Evolutionary conservation across 2,329 filamentous ascomycete species (phyloP), one percentile per base, ranked within the genome.

Genomic region (Escovopsis sp.): DNA sequence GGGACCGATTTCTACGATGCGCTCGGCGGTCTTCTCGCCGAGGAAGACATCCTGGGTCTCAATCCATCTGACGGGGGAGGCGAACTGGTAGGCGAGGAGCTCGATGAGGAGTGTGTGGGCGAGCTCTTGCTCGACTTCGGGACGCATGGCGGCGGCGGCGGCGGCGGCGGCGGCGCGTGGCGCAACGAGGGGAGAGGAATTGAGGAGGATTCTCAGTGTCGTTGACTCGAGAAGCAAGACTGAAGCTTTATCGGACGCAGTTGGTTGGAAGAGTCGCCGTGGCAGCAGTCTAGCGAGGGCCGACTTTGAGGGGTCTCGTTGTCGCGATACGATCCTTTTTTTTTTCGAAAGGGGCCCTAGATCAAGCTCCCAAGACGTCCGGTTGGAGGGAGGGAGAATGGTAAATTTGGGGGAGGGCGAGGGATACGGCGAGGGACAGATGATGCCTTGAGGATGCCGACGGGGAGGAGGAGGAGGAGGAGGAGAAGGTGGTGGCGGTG

Each of bases 21-120:
- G 81, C 74, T 98, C 91, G 40, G 91, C 93, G 41, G 80, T 83
- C 69, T 94, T 91, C 66, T 96, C 87, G 51, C 83, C 89, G 55
- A 98, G 83, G 59, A 98, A 91, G 55, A 98, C 91, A 89, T 98
- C 91, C 69, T 98, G 91, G 43, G 91, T 98, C 69, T 98, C 91
- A 66, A 98, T 98, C 91, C 91, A 98, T 80, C 91, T 82, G 55
- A 98, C 91, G 40, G 91, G 91, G 43, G 89, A 96, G 56, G 91
- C 91, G 65, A 98, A 98, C 64, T 98, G 91, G 68, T 96, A 98
- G 71, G 91, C 91, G 54, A 98, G 80, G 51, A 98, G 85, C 80
- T 98, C 91, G 52, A 98, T 85, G 61, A 98, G 84, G 67, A 98
- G 78, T 53, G 89, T 96, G 68, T 98, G 89, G 60, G 91, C 84